A percentile compares a stretch with the other conserved stretches of the same genome.
These are phyloP conservation scores for Centaurea solstitialis DNA, from an alignment of 129 eudicot genomes.

Conservation along the genomic window DNA sequence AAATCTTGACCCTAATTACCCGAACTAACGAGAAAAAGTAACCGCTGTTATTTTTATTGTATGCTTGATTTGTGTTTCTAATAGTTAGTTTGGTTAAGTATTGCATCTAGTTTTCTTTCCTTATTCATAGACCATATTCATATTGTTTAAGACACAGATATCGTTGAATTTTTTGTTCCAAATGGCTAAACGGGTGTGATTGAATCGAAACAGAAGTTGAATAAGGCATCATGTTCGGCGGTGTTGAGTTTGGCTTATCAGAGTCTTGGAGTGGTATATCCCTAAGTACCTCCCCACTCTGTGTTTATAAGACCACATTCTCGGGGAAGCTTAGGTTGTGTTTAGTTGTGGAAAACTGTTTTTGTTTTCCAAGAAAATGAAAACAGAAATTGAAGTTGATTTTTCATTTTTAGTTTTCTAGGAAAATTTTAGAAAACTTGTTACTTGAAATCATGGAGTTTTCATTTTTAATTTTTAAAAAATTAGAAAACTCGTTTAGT, in stretches of 20 bases:
- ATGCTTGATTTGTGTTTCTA: slow-evolving; percentile 1
- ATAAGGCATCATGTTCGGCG: slow-evolving; percentile 44
- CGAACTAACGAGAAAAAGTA: background rate
- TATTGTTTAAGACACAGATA: background rate
- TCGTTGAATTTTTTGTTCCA: background rate
- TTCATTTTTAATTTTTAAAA: no score
- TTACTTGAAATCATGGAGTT: no score
- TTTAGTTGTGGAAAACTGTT: no score
- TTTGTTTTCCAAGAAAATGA: no score
- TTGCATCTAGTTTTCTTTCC: background rate
- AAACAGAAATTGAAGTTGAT: no score
- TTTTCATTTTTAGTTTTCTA: no score
- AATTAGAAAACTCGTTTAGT: no score
- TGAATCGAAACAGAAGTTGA: slow-evolving; percentile 34
- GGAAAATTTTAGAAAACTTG: no score
- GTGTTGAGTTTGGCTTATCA: slow-evolving; percentile 69
- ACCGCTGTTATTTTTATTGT: background rate
- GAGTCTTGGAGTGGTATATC: slow-evolving; percentile 78
- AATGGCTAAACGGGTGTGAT: background rate
- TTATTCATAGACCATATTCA: background rate
- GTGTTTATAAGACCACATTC: slow-evolving; percentile 72
- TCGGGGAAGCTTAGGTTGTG: slow-evolving; percentile 57
- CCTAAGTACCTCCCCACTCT: slow-evolving; percentile 76
- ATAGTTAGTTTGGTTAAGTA: background rate
- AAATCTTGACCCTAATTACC: background rate